Conservation (phyloP, 192 early-diverging fungal species). For the Irineochytrium annulatum region DNA sequence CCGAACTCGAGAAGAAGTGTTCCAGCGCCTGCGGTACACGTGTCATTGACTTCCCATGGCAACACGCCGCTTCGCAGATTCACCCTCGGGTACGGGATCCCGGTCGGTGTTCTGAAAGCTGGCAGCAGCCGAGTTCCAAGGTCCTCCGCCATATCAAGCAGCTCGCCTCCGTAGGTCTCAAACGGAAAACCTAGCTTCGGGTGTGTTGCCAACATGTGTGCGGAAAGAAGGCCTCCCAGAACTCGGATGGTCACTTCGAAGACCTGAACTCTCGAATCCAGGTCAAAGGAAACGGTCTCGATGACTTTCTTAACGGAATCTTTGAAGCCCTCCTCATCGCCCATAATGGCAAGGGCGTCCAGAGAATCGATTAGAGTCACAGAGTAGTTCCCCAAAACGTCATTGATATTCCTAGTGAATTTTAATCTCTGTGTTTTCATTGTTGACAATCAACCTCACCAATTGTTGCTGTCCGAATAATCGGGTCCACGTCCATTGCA, state of each 20-base stretch:
- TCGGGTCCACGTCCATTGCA: slow-evolving; percentile 77
- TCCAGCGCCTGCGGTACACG: slow-evolving; percentile 77
- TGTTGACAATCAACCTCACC: slow-evolving; percentile 11
- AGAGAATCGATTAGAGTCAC: slow-evolving; percentile 91
- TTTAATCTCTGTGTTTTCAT: slow-evolving; percentile 21
- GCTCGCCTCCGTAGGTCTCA: slow-evolving; percentile 70
- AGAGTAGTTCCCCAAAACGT: slow-evolving; percentile 92
- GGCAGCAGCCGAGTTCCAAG: slow-evolving; percentile 80
- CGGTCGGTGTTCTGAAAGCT: slow-evolving; percentile 79
- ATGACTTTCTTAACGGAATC: slow-evolving; percentile 59
- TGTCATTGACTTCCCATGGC: slow-evolving; percentile 61
- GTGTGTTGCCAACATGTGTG: slow-evolving; percentile 79
- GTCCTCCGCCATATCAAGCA: slow-evolving; percentile 73
- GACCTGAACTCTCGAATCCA: slow-evolving; percentile 85
- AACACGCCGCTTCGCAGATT: slow-evolving; percentile 77
- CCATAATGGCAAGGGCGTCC: slow-evolving; percentile 78
- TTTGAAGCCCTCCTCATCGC: slow-evolving; percentile 63
- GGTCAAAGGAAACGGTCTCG: slow-evolving; percentile 67
- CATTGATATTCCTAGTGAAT: slow-evolving; percentile 84
- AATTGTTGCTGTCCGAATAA: slow-evolving; percentile 55
- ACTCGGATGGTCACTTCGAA: slow-evolving; percentile 94
- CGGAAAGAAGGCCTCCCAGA: slow-evolving; percentile 84
- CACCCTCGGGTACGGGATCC: slow-evolving; percentile 81
- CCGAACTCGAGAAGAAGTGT: slow-evolving; percentile 92
- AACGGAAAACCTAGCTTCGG: slow-evolving; percentile 52